These are phyloP conservation scores for Pleurotus platypus DNA, from an alignment of 768 basidiomycete genomes.

Conservation along the genomic window DNA sequence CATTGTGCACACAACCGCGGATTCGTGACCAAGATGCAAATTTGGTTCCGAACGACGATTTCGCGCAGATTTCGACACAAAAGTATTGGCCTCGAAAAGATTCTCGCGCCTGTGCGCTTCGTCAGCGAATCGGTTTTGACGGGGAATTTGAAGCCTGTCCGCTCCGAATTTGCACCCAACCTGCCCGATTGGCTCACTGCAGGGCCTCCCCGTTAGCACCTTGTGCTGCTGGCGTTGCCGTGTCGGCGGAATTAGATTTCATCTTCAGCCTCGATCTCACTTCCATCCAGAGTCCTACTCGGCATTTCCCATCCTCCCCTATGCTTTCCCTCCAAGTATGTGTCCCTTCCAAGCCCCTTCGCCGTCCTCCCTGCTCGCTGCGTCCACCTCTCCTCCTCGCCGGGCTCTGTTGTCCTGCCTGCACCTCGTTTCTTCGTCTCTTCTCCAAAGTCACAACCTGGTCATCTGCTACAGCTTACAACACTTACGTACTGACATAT, in stretches of 20 bases:
- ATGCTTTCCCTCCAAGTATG: background rate
- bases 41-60: constrained; percentile 20
- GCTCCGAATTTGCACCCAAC: constrained; percentile 38
- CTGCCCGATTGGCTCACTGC: constrained; percentile 45
- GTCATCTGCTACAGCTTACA: background rate
- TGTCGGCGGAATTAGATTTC: constrained; percentile 46
- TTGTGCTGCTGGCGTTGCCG: constrained; percentile 36
- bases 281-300: constrained; percentile 11
- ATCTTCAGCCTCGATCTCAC: constrained; percentile 21
- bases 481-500: constrained; percentile 15
- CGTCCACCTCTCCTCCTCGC: background rate
- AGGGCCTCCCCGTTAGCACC: constrained; percentile 22
- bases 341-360: background rate
- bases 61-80: constrained; percentile 11
- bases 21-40: constrained; percentile 19
- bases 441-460: too few species aligned
- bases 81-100: constrained; percentile 17
- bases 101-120: constrained; percentile 27
- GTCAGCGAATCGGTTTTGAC: constrained; percentile 35
- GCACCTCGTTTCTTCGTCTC: background rate
- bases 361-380: too few species aligned
- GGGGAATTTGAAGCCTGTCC: constrained; percentile 36
- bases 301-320: background rate
- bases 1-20: constrained; percentile 18
- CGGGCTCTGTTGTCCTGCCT: background rate